Base-by-base conservation (phyloP, 768 basidiomycete genomes). In the Leccinellum rugosiceps region DNA sequence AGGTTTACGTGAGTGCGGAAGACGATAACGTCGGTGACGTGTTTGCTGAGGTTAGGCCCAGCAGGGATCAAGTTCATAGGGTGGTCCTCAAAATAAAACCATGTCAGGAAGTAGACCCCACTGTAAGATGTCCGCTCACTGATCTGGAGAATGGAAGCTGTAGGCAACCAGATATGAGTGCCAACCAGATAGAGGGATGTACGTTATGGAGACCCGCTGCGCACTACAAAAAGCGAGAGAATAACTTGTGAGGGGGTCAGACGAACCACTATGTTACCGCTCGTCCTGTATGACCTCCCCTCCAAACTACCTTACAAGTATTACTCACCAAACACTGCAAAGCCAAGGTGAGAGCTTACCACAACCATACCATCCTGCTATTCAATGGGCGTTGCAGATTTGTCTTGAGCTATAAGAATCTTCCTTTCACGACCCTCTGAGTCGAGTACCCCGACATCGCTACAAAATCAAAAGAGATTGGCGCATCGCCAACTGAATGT, bases 251-350 rank as follows among this genome's bases (percentile, higher is more conserved):
- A 56, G 17, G 2, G 15, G 6, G 31, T n/a, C n/a, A 51, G 54
- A 55, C 23, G 5, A 32, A 13, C 11, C 28, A 45, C 35, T 1
- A 71, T 71, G 69, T 50, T 62, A 26, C 63, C 70, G 0, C 69
- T 76, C 25, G 58, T 66, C 50, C 65, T 78, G 53, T 77, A 75
- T 26, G 77, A 78, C 17, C 69, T 73, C 26, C 68, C 75, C 15
- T 73, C 68, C 49, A 66, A 66, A 4, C 52, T 69, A 6, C 68
- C 72, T 0, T 67, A 63, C 2, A 70, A 68, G n/a, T 55, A 19
- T 3, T 77, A 71, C 70, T 69, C 77, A 1, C 69, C 72, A 8
- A 80, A 77, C 53, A 62, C 72, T 7, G 74, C 67, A 58, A 80
- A 70, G 55, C 62, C 75, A 19, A 76, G 77, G 78, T 63, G 2